Evolutionary conservation across 768 basidiomycete species (phyloP), one percentile per base, ranked within the genome.

Genomic region (Phylloporus sp.): DNA sequence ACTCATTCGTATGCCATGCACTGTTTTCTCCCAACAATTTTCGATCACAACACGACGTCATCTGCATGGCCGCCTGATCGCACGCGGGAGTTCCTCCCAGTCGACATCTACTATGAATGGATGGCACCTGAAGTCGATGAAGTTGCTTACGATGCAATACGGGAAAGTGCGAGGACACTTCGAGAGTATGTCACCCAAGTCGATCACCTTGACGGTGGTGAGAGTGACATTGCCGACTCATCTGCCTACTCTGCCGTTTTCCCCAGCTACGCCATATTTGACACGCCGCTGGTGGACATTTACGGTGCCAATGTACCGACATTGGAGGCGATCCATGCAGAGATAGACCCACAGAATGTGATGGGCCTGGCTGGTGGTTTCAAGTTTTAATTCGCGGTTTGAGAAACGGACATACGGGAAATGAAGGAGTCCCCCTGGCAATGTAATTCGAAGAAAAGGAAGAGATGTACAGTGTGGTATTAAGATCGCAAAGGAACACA

Each of bases 301-400:
- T 85, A 79, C 53, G 82, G 79, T 1, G 58, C 53, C 0, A 77
- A 82, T 47, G 0, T 55, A 23, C 57, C 64, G 2, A 62, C 44
- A 42, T 60, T 85, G 43, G 57, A 64, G 43, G 58, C 52, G 12
- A 60, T 84, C 16, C 80, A 79, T 58, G 62, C 50, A 45, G 49
- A 47, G 10, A 72, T 79, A 31, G 85, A 85, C 60, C 83, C 83
- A 0, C 42, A 68, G 5, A 73, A 80, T 56, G 72, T 84, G 8
- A 85, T 86, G 84, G 76, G 74, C 9, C 73, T 84, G 8, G 72
- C 83, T n/a, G 84, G 85, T 0, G 82, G 83, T 7, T 84, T 76
- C 64, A 85, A 45, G 15, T 22, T 39, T 4, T 39, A 10, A 31
- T 31, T 31, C n/a, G n/a, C n/a, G n/a, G n/a, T n/a, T n/a, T n/a